Evolutionary conservation across 2,329 filamentous ascomycete species (phyloP), one percentile per base, ranked within the genome.

Genomic region (Fusarium azukiicola): DNA sequence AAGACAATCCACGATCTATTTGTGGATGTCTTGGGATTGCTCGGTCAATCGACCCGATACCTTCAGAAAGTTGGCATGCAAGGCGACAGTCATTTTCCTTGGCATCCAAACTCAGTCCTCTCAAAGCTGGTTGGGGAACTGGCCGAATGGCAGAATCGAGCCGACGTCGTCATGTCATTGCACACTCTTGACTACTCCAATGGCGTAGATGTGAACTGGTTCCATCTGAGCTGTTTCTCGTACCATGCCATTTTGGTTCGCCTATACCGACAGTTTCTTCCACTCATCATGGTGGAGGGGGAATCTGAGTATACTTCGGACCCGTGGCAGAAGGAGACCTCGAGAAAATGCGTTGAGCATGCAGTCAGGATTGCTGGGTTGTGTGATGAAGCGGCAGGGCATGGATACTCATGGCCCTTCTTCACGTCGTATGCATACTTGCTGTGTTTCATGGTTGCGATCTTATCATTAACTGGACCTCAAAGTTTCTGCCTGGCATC

Each of bases 31-130:
- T 21, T 56, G 2, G 19, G 69, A 9, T 54, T 77, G 2, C 38
- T 77, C 5, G 75, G 75, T 10, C 71, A 70, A 54, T 77, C 73
- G 36, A 77, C 67, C 36, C 58, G 47, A 7, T 77, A 77, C 27
- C 40, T 75, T 6, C 75, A 77, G 54, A 75, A n/a, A 16, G 75
- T 70, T 7, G 75, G 75, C 1, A 73, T 77, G 17, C 75, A 77
- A n/a, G 73, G 75, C 4, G 75, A 77, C 40, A 77, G 73, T 27
- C 75, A 77, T 44, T 77, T 77, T 27, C 75, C 75, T 6, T 77
- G 75, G 75, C 75, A 77, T 36, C 73, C 64, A 32, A 63, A 67
- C 54, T 77, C 75, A 10, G 75, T 68, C 32, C 70, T 77, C 16
- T 73, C 75, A 17, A 23, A 49, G 10, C 46, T 77, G 6, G 63